Percentiles rank a stretch among this genome's conserved stretches.
Conservation (phyloP, 2,329 filamentous ascomycete species). For the Exutisphaerella laricina region DNA sequence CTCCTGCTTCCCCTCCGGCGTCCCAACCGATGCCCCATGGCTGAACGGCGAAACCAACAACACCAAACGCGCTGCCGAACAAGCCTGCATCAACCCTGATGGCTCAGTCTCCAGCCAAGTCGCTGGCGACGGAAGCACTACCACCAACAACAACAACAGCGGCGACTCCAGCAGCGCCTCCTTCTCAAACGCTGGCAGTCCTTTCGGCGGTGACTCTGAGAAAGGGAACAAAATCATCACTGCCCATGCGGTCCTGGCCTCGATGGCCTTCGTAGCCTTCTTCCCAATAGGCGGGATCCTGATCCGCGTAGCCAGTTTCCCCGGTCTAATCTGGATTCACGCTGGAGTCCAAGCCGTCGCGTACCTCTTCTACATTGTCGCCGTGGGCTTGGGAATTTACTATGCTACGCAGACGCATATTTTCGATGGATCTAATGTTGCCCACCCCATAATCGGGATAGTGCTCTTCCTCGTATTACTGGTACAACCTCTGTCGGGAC, state of each 20-base stretch:
- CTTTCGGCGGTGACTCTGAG: constrained; percentile 20
- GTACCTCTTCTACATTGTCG: constrained; percentile 45
- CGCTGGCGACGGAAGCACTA: neutral
- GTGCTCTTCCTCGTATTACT: constrained; percentile 48
- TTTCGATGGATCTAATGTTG: constrained; percentile 34
- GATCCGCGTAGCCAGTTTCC: constrained; percentile 42
- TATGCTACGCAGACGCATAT: constrained; percentile 40
- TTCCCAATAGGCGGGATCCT: constrained; percentile 43
- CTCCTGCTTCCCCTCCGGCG: constrained; percentile 7
- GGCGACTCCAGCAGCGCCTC: constrained; percentile 5
- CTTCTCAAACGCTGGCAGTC: constrained; percentile 10
- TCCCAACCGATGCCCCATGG: constrained; percentile 13
- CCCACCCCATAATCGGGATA: constrained; percentile 52
- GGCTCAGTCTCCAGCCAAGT: neutral
- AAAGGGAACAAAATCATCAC: constrained; percentile 31
- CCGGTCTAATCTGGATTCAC: constrained; percentile 43
- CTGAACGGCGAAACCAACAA: neutral
- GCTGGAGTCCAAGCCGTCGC: constrained; percentile 46
- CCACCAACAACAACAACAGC: no score
- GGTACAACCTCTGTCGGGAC: constrained; percentile 50
- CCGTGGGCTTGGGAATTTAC: constrained; percentile 49
- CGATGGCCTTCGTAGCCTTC: constrained; percentile 42
- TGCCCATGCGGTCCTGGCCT: constrained; percentile 41
- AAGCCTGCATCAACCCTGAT: constrained; percentile 1
- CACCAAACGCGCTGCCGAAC: neutral